These are phyloP conservation scores for Oenanthe sinensis DNA, from an alignment of 129 eudicot genomes.

Conservation along the genomic window DNA sequence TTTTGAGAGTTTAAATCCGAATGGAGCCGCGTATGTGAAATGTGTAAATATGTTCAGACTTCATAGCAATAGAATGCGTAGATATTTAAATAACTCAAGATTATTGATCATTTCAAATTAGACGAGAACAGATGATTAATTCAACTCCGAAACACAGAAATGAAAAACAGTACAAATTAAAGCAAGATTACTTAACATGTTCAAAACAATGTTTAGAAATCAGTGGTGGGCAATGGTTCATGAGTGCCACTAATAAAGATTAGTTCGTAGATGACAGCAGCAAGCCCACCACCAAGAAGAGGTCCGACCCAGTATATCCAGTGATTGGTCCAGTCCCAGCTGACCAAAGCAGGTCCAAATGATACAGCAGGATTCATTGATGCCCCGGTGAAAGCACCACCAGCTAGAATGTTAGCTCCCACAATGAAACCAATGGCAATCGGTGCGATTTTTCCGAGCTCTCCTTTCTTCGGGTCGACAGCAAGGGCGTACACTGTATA, in stretches of 20 bases:
- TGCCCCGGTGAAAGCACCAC: slow-evolving; percentile 57
- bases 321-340: slow-evolving; percentile 41
- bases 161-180: not conserved
- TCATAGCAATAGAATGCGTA: too few species aligned
- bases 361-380: slow-evolving; percentile 56
- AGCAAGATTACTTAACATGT: not conserved
- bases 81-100: not conserved
- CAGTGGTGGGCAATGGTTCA: slow-evolving; percentile 40
- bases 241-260: slow-evolving; percentile 35
- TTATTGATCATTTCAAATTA: not conserved
- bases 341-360: slow-evolving; percentile 49
- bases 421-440: slow-evolving; percentile 56
- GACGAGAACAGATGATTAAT: not conserved
- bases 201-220: slow-evolving; percentile 12
- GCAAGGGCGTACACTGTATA: slow-evolving; percentile 61
- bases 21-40: too few species aligned
- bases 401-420: slow-evolving; percentile 59
- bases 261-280: slow-evolving; percentile 38
- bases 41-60: too few species aligned
- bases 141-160: not conserved
- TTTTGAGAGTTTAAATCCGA: too few species aligned
- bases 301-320: slow-evolving; percentile 63
- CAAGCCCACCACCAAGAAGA: slow-evolving; percentile 40
- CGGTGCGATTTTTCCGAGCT: slow-evolving; percentile 46
- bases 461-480: slow-evolving; percentile 49